Evolutionary conservation across 495 filamentous ascomycete genomes (phyloP).

Genomic region (Viridothelium virens): DNA sequence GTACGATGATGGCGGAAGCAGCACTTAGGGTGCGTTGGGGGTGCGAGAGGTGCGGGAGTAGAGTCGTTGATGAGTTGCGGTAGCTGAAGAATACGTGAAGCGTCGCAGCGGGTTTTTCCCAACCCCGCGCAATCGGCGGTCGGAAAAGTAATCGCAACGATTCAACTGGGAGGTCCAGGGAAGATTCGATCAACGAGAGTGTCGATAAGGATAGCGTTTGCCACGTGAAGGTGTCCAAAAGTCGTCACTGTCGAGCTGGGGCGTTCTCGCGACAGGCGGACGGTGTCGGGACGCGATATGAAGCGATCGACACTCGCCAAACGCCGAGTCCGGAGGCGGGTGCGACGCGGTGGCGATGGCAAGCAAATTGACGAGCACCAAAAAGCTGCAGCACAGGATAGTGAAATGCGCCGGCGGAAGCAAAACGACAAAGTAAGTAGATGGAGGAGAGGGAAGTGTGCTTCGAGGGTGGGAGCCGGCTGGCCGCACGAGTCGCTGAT

Average conservation of each 20-base stretch:
- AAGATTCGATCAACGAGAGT: neutral
- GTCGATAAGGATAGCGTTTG: neutral
- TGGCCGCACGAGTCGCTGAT: constrained; percentile 11
- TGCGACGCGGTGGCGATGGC: neutral
- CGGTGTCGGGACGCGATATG: constrained; percentile 8
- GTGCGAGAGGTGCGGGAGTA: too few species aligned
- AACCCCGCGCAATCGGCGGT: constrained; percentile 3
- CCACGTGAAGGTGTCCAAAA: neutral
- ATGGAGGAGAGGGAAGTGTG: neutral
- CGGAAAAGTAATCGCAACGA: neutral
- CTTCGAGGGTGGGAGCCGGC: neutral
- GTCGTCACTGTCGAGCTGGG: neutral
- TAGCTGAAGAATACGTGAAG: constrained; percentile 2
- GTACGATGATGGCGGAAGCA: too few species aligned
- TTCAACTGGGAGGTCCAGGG: neutral
- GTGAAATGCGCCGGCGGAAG: neutral
- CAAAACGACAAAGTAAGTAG: neutral
- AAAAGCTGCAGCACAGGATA: neutral
- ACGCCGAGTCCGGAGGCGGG: neutral
- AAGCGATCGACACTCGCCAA: neutral
- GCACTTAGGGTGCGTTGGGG: too few species aligned
- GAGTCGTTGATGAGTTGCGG: neutral
- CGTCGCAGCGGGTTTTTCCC: constrained; percentile 1
- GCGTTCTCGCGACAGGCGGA: constrained; percentile 5
- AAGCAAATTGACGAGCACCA: neutral